These are phyloP conservation scores for Rhynchosporium agropyri DNA, from an alignment of 2,329 filamentous ascomycete species.

Conservation along the genomic window DNA sequence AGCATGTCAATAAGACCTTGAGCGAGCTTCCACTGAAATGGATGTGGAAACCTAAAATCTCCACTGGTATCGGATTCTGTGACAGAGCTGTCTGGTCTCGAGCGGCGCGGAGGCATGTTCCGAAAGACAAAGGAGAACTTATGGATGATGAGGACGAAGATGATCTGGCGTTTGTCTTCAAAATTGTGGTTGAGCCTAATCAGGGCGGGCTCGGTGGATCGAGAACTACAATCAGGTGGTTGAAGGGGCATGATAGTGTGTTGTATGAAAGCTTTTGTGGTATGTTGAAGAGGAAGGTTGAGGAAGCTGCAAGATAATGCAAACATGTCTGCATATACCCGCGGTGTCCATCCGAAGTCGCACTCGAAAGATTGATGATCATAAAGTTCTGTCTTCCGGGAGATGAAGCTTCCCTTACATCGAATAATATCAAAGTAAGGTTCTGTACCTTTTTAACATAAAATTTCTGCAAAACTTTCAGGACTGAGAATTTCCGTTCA, in stretches of 20 bases:
- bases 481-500: too few species aligned
- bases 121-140: conserved; percentile 30
- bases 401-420: too few species aligned
- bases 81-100: conserved; percentile 43
- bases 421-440: too few species aligned
- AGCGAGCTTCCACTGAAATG: conserved; percentile 37
- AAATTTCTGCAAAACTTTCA: too few species aligned
- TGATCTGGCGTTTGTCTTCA: conserved; percentile 59
- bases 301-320: conserved; percentile 10
- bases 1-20: conserved; percentile 39
- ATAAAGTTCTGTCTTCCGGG: too few species aligned
- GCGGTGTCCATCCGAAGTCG: too few species aligned
- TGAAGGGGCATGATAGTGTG: conserved; percentile 71
- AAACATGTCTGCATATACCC: too few species aligned
- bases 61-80: conserved; percentile 38
- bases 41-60: conserved; percentile 37
- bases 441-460: too few species aligned
- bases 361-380: too few species aligned
- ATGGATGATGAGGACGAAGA: conserved; percentile 43
- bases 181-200: conserved; percentile 50
- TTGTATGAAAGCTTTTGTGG: conserved; percentile 88
- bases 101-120: conserved; percentile 44
- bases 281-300: conserved; percentile 65
- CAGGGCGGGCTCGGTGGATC: conserved; percentile 48
- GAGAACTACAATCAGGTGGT: conserved; percentile 64